phyloP scores from a whole-genome alignment of 306 rosid genomes.

The Amphicarpaea edgeworthii region DNA sequence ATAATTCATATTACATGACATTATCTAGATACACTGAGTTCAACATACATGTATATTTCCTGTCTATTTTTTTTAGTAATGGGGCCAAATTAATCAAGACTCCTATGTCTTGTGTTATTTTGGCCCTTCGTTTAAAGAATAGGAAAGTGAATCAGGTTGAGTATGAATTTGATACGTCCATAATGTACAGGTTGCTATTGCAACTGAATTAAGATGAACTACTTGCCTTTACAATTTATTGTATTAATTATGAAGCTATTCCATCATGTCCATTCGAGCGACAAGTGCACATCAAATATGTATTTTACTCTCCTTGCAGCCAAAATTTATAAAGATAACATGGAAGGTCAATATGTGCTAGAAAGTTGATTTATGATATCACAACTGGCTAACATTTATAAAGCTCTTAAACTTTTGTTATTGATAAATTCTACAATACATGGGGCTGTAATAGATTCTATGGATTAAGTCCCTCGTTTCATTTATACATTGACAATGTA shows the following conservation, averaged over 20 bases:
- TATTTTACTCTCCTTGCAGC: conserved; percentile 29
- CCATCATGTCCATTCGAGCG: background rate
- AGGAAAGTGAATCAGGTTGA: background rate
- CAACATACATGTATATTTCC: conserved; percentile 42
- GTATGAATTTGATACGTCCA: conserved; percentile 17
- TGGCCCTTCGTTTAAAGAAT: background rate
- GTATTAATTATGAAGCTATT: conserved; percentile 17
- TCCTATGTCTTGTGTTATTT: conserved; percentile 3
- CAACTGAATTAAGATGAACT: conserved; percentile 32
- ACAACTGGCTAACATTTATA: background rate
- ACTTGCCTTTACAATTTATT: background rate
- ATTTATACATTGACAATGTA: conserved; percentile 47
- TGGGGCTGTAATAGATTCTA: conserved; percentile 32
- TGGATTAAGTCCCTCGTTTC: conserved; percentile 8
- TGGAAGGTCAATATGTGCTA: background rate
- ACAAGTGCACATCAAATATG: background rate
- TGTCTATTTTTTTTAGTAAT: background rate
- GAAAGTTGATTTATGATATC: background rate
- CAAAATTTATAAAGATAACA: conserved; percentile 26
- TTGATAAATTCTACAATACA: conserved; percentile 33
- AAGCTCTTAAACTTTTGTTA: conserved; percentile 23
- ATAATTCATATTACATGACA: background rate
- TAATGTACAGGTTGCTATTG: conserved; percentile 34
- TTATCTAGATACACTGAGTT: conserved; percentile 25
- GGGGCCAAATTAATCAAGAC: conserved; percentile 3